Evolutionary conservation across 148 eudicot genomes (phyloP), one percentile per base, ranked within the genome.

Genomic region (Rhododendron henanense): DNA sequence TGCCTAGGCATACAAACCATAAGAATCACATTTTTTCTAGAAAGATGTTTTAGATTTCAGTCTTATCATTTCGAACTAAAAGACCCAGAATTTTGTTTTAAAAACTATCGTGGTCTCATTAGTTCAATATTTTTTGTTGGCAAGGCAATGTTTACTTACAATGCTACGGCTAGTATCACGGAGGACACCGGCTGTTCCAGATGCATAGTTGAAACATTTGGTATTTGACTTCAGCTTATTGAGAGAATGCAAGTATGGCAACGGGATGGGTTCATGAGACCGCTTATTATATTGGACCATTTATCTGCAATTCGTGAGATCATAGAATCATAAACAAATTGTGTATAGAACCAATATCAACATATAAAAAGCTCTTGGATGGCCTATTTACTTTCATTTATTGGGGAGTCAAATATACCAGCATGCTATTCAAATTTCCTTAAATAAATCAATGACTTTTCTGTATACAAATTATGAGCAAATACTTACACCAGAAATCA

Each of bases 401-500:
- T 41, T 41, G 44, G 44, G 44, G 44, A 41, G 6, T 41, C 44
- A 33, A 41, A 41, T 41, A 41, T 41, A 41, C 44, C 44, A 41
- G 6, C 6, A 41, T 41, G 44, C 44, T 5, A 41, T 5, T 41
- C 44, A 41, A 41, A 41, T 15, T 57, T 57, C 19, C 63, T 57
- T 16, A 57, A 57, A 57, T 57, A 57, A 48, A 48, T 1, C 51
- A 48, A 53, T 53, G 59, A 53, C 59, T 31, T 31, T 57, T 18
- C 9, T 57, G 63, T 18, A 19, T 18, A 18, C n/a, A 57, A 57
- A 18, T 19, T 57, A 18, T 57, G 63, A 18, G 59, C 16, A 8
- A n/a, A 13, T 6, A 39, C 86, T 85, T 85, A 85, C 31, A 57
- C 57, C 53, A 77, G 50, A 75, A 85, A 85, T 85, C 86, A 28